Conservation (phyloP, 441 rosid species). For the Hura crepitans region DNA sequence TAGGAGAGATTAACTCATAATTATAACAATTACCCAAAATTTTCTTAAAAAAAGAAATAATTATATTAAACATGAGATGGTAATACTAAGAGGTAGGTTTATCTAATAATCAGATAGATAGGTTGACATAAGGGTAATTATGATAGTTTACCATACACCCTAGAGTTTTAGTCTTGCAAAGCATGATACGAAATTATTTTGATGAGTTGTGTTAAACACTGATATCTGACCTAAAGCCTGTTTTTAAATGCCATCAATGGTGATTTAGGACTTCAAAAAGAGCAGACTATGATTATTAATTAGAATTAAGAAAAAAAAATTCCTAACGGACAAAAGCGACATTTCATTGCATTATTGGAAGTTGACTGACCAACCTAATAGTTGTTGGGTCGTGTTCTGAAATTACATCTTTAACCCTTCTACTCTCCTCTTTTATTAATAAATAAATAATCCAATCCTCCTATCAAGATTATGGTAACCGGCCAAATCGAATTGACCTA, state of each 20-base stretch:
- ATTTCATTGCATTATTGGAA: slow-evolving; percentile 30
- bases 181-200: slow-evolving; percentile 15
- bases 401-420: slow-evolving; percentile 16
- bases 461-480: not conserved
- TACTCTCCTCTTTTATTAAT: not conserved
- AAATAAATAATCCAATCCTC: too few relatives aligned
- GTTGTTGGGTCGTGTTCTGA: slow-evolving; percentile 33
- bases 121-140: slow-evolving; percentile 13
- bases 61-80: not conserved
- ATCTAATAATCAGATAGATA: not conserved
- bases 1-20: not conserved
- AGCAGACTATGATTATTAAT: not conserved
- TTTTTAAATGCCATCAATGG: not conserved
- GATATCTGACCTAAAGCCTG: slow-evolving; percentile 27
- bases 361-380: slow-evolving; percentile 42
- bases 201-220: slow-evolving; percentile 23
- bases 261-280: not conserved
- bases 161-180: slow-evolving; percentile 13
- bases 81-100: not conserved
- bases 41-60: too few relatives aligned
- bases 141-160: slow-evolving; percentile 30
- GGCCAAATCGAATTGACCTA: too few relatives aligned
- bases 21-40: not conserved
- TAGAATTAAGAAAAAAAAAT: not conserved
- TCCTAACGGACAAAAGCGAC: slow-evolving; percentile 31